A percentile compares a stretch with the other conserved stretches of the same genome.
These are phyloP conservation scores for Rhizopogon vesiculosus DNA, from an alignment of 768 basidiomycete species.

Conservation along the genomic window DNA sequence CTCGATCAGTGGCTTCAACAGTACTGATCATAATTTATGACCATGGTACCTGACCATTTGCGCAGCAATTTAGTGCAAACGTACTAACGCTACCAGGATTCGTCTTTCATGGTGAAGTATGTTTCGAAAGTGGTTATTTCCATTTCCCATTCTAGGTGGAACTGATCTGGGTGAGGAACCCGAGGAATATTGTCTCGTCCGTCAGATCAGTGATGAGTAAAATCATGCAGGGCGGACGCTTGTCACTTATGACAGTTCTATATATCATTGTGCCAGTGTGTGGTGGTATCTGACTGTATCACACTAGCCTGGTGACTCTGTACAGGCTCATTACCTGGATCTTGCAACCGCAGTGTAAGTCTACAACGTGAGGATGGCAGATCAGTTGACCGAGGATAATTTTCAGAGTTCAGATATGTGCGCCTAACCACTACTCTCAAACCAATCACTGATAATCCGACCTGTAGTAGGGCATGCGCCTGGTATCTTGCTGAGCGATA, in stretches of 20 bases:
- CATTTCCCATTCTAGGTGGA: neutral
- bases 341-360: neutral
- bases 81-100: neutral
- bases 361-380: neutral
- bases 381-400: neutral
- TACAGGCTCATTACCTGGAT: neutral
- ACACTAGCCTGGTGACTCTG: neutral
- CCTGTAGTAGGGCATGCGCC: neutral
- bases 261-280: neutral
- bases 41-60: neutral
- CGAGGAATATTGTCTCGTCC: too few species aligned
- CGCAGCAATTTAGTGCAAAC: too few species aligned
- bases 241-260: neutral
- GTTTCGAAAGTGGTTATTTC: neutral
- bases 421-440: neutral
- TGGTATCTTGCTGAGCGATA: neutral
- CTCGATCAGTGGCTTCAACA: neutral
- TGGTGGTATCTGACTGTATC: too few species aligned
- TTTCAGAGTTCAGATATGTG: neutral
- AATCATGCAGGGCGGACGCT: neutral
- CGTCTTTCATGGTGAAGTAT: neutral
- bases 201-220: too few species aligned
- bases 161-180: neutral
- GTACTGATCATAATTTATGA: neutral
- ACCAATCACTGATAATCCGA: neutral